Conservation (phyloP, 2,329 filamentous ascomycete genomes). For the Trichoderma endophyticum region DNA sequence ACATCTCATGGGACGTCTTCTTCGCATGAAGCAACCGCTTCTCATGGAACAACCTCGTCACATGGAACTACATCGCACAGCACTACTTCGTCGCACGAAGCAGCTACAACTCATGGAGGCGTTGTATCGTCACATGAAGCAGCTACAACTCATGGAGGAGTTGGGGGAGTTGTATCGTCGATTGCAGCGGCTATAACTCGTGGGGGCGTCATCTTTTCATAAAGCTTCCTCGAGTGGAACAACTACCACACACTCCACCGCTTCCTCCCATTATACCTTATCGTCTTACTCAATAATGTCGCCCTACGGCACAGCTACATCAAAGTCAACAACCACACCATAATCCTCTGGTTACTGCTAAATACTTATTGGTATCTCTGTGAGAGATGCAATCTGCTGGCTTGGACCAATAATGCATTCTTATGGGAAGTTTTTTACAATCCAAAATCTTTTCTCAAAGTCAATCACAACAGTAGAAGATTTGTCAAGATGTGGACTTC, state of each 20-base stretch:
- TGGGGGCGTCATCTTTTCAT: not conserved
- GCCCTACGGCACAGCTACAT: not conserved
- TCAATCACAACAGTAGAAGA: not conserved
- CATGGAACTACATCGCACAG: not conserved
- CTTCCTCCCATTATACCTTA: not conserved
- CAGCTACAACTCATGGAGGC: not conserved
- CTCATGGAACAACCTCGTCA: not conserved
- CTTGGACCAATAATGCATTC: not conserved
- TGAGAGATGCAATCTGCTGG: not conserved
- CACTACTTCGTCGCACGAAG: not conserved
- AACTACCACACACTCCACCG: not conserved
- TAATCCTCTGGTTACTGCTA: not conserved
- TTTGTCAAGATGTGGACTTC: not conserved
- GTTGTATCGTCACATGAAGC: too few species aligned
- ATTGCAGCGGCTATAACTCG: not conserved
- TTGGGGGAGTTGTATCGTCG: not conserved
- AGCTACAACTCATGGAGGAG: not conserved
- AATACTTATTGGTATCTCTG: not conserved
- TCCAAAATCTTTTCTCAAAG: not conserved
- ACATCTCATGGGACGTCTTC: not conserved
- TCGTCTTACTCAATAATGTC: not conserved
- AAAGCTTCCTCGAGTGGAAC: not conserved
- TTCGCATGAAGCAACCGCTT: not conserved
- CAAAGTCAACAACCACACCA: not conserved
- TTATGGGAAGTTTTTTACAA: not conserved